These are phyloP conservation scores for Ascochyta clinopodiicola DNA, from an alignment of 2,329 filamentous ascomycete genomes.

Conservation along the genomic window DNA sequence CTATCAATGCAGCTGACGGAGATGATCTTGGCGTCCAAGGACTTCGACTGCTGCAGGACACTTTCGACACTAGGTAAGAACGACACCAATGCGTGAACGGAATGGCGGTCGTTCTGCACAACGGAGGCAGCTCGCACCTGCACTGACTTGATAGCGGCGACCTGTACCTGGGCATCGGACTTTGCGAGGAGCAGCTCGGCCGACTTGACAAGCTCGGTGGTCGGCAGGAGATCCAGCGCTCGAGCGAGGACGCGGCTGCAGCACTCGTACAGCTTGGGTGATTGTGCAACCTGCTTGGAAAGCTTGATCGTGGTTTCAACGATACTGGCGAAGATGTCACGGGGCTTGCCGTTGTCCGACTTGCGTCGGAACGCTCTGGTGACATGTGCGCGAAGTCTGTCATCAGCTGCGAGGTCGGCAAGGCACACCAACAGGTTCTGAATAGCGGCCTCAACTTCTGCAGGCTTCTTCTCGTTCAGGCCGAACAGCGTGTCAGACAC, in stretches of 20 bases:
- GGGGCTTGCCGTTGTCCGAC: slow-evolving; percentile 34
- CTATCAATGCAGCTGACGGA: slow-evolving; percentile 90
- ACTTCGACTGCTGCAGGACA: slow-evolving; percentile 74
- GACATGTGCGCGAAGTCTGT: slow-evolving; percentile 40
- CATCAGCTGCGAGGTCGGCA: slow-evolving; percentile 45
- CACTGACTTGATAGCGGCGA: slow-evolving; percentile 73
- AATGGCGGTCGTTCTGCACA: slow-evolving; percentile 70
- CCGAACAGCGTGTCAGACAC: slow-evolving; percentile 77
- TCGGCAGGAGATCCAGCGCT: slow-evolving; percentile 83
- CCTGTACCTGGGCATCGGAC: slow-evolving; percentile 75
- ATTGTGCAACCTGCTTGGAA: slow-evolving; percentile 66
- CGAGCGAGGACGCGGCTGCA: slow-evolving; percentile 75
- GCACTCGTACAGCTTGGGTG: slow-evolving; percentile 46
- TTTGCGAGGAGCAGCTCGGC: slow-evolving; percentile 81
- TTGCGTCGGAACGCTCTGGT: slow-evolving; percentile 39
- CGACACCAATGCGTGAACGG: slow-evolving; percentile 73
- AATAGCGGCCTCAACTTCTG: slow-evolving; percentile 46
- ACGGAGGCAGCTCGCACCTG: slow-evolving; percentile 79
- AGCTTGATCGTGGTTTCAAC: slow-evolving; percentile 58
- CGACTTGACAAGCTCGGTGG: slow-evolving; percentile 86
- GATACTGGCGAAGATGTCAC: slow-evolving; percentile 45
- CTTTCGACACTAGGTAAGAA: slow-evolving; percentile 81
- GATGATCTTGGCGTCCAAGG: slow-evolving; percentile 80
- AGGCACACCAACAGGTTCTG: slow-evolving; percentile 50
- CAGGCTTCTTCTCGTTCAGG: slow-evolving; percentile 56